Conservation (phyloP, 768 basidiomycete species). For the Panaeolus cyanescens region DNA sequence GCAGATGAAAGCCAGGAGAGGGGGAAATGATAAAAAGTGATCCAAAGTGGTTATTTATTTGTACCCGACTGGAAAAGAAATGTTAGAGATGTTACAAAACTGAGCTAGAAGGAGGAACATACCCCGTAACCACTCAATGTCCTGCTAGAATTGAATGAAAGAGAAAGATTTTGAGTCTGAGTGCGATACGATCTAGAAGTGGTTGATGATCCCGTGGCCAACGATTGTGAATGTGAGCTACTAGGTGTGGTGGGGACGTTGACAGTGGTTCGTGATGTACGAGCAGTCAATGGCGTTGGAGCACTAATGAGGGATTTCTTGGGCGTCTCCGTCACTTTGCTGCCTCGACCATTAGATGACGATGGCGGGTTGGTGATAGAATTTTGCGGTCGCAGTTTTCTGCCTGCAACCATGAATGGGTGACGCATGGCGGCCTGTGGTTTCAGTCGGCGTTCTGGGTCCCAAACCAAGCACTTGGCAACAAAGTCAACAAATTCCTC, state of each 20-base stretch:
- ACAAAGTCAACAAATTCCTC: slow-evolving; percentile 97
- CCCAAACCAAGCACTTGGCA: slow-evolving; percentile 96
- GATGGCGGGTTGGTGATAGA: slow-evolving; percentile 50
- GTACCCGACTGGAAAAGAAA: slow-evolving; percentile 34
- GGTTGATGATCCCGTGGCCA: slow-evolving; percentile 57
- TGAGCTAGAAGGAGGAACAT: slow-evolving; percentile 31
- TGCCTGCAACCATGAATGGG: slow-evolving; percentile 78
- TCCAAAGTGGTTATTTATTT: slow-evolving; percentile 35
- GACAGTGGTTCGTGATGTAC: slow-evolving; percentile 59
- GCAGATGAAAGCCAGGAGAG: slow-evolving; percentile 23
- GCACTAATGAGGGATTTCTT: slow-evolving; percentile 91
- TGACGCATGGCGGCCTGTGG: slow-evolving; percentile 92
- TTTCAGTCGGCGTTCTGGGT: slow-evolving; percentile 94
- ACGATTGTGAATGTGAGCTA: slow-evolving; percentile 53
- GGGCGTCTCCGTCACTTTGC: slow-evolving; percentile 65
- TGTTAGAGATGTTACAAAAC: slow-evolving; percentile 10
- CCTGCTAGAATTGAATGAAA: slow-evolving; percentile 72
- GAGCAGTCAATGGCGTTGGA: slow-evolving; percentile 84
- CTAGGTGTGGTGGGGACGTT: slow-evolving; percentile 62
- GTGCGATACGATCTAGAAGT: slow-evolving; percentile 69
- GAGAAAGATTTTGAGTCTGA: slow-evolving; percentile 66
- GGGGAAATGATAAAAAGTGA: slow-evolving; percentile 13
- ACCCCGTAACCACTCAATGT: slow-evolving; percentile 73
- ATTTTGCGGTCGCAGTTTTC: slow-evolving; percentile 49
- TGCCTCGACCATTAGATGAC: slow-evolving; percentile 58